Percentiles rank a stretch among this genome's conserved stretches.
These are phyloP conservation scores for Knoxia roxburghii DNA, from an alignment of 257 asterid genomes.

Conservation along the genomic window DNA sequence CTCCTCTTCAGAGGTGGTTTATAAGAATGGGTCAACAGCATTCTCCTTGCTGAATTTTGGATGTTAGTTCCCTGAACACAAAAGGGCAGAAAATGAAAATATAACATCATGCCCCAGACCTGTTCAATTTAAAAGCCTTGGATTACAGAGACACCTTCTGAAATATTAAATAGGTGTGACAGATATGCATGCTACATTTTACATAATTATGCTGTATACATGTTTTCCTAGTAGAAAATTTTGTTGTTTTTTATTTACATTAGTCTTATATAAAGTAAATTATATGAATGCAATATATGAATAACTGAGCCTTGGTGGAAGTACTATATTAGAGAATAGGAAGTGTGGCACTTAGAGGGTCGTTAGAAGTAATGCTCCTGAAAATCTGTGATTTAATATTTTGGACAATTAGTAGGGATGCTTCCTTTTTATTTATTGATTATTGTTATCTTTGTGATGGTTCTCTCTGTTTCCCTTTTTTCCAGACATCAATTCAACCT, in stretches of 20 bases:
- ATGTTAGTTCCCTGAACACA: neutral
- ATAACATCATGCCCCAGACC: neutral
- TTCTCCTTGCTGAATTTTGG: neutral
- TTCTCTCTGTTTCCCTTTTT: conserved; percentile 13
- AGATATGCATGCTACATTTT: neutral
- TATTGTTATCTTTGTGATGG: neutral
- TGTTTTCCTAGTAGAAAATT: neutral
- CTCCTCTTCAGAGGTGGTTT: neutral
- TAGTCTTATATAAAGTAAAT: neutral
- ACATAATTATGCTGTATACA: neutral
- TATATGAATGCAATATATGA: neutral
- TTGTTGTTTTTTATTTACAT: neutral
- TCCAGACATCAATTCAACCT: conserved; percentile 74
- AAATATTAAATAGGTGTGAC: neutral
- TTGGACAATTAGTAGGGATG: neutral
- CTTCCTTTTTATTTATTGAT: neutral
- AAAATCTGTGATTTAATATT: neutral
- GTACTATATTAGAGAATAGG: too few species aligned
- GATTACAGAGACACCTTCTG: neutral
- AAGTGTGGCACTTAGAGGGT: neutral
- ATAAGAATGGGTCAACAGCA: neutral
- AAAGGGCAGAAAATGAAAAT: neutral
- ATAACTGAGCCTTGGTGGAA: neutral
- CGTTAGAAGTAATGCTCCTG: neutral
- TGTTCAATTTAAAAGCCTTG: neutral